Evolutionary conservation across 2,329 filamentous ascomycete genomes (phyloP).

Genomic region (Neurospora sp.): DNA sequence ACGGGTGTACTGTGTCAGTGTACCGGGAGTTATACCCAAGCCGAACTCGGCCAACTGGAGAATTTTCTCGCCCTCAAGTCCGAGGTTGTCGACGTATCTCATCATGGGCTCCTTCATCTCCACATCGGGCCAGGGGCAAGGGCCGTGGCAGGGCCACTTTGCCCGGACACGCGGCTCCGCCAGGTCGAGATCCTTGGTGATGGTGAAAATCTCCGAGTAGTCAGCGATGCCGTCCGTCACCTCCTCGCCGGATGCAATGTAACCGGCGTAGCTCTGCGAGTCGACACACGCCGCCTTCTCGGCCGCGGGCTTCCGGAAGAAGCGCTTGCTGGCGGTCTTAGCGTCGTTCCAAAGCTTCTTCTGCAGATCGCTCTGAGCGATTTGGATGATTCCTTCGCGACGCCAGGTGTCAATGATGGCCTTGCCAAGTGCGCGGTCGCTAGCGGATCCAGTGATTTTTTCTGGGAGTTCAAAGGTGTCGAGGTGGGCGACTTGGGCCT

Average conservation of each 20-base stretch:
- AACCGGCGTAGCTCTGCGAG: slow-evolving; percentile 35
- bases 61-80: slow-evolving; percentile 32
- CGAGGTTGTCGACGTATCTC: slow-evolving; percentile 32
- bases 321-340: slow-evolving; percentile 26
- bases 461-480: slow-evolving; percentile 34
- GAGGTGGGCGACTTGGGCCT: slow-evolving; percentile 23
- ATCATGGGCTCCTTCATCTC: slow-evolving; percentile 31
- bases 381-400: slow-evolving; percentile 36
- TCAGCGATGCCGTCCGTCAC: slow-evolving; percentile 39
- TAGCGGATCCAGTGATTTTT: slow-evolving; percentile 23
- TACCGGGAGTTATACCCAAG: slow-evolving; percentile 29
- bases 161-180: slow-evolving; percentile 29
- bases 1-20: slow-evolving; percentile 30
- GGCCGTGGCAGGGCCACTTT: slow-evolving; percentile 40
- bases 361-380: slow-evolving; percentile 29
- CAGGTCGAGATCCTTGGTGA: slow-evolving; percentile 35
- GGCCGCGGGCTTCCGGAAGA: slow-evolving; percentile 27
- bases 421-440: slow-evolving; percentile 28
- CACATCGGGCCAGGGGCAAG: slow-evolving; percentile 36
- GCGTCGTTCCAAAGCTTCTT: slow-evolving; percentile 27
- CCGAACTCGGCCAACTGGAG: slow-evolving; percentile 36
- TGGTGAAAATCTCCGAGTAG: slow-evolving; percentile 43
- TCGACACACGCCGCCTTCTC: slow-evolving; percentile 35
- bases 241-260: slow-evolving; percentile 40
- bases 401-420: slow-evolving; percentile 33